A percentile compares a stretch with the other conserved stretches of the same genome.
These are phyloP conservation scores for Globisporangium parvum DNA, from an alignment of 352 stramenopile species.

Conservation along the genomic window DNA sequence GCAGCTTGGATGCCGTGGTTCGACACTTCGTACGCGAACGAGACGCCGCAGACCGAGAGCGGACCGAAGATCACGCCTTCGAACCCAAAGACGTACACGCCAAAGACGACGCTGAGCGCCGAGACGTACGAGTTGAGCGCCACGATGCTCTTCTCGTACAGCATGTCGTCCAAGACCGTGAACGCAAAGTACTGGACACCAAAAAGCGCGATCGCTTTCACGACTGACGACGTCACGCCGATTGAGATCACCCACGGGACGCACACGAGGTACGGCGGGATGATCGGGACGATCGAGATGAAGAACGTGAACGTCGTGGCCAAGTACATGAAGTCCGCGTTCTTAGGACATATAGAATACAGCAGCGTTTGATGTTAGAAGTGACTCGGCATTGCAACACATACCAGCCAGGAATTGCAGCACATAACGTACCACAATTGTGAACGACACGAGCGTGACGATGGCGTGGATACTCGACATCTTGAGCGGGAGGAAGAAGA, in stretches of 20 bases:
- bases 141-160: constrained; percentile 87
- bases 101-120: constrained; percentile 80
- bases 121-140: constrained; percentile 84
- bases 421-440: constrained; percentile 53
- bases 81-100: constrained; percentile 84
- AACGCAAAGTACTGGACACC: constrained; percentile 82
- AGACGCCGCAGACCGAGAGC: constrained; percentile 76
- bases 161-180: constrained; percentile 80
- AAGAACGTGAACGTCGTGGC: constrained; percentile 84
- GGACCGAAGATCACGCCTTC: constrained; percentile 86
- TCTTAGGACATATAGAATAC: constrained; percentile 22
- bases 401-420: constrained; percentile 6
- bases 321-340: constrained; percentile 84
- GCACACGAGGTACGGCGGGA: constrained; percentile 81
- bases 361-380: background rate
- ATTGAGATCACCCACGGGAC: constrained; percentile 80
- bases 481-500: constrained; percentile 86
- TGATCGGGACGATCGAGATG: constrained; percentile 86
- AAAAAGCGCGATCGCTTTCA: constrained; percentile 77
- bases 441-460: constrained; percentile 85
- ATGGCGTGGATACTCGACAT: constrained; percentile 86
- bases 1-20: constrained; percentile 86
- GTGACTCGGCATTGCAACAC: background rate
- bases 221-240: constrained; percentile 68
- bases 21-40: constrained; percentile 81